Base-by-base conservation (phyloP, 306 rosid species). In the Prunus fruticosa region DNA sequence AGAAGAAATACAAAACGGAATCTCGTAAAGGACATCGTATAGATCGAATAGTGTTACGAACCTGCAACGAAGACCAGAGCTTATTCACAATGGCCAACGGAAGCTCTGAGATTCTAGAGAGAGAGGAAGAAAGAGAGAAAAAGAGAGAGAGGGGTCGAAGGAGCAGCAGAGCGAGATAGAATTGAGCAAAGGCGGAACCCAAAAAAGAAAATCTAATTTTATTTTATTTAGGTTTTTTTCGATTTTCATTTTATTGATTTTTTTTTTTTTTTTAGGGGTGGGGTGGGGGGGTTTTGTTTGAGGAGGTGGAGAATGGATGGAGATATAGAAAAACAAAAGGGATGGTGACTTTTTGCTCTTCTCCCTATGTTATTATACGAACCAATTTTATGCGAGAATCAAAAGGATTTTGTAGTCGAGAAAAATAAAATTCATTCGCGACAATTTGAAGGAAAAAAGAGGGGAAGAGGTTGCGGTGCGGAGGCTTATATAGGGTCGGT, bases 31-130 rank as follows among this genome's bases (percentile, higher is more conserved):
- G 67, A 34, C 78, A 84, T 79, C 79, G 65, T n/a, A 49, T 75
- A 83, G 93, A 92, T 90, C 93, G 86, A 84, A 71, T 65, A 71
- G 87, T 85, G 76, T 69, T 76, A 88, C 87, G 74, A 83, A 95
- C 97, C 97, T 90, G 80, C 83, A 79, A 85, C 77, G 77, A 88
- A 81, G 76, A 79, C 75, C 81, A 75, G 78, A 80, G 90, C 72
- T 82, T 75, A 72, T 41, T 71, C 84, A 63, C 77, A 89, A 89
- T 80, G 87, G 84, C 84, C 82, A 79, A 84, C 64, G 88, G 67
- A 75, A 80, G 86, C 85, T 79, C 82, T 84, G 91, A 90, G 93
- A 88, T 86, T 89, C 79, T 85, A 83, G 86, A 92, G 84, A 88
- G 64, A 74, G 46, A 65, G 76, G 54, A 81, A 68, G 15, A 71